Evolutionary conservation across 2,329 filamentous ascomycete genomes (phyloP), one percentile per base, ranked within the genome.

Genomic region (Thielaviopsis ethacetica): DNA sequence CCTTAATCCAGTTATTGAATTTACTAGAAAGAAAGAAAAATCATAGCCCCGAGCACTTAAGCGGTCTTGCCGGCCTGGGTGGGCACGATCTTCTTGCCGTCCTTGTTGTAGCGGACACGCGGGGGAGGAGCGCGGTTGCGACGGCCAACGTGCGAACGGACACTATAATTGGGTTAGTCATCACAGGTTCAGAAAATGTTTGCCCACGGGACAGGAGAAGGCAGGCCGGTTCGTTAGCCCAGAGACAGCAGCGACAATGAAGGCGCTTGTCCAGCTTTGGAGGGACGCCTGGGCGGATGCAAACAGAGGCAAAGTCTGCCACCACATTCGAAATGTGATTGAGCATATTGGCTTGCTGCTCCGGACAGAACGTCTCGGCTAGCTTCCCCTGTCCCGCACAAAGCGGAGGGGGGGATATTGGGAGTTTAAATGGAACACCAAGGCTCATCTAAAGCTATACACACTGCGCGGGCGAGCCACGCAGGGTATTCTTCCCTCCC

Each of bases 51-150:
- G 51, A 30, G 17, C 24, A 57, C 34, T 62, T 62, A 61, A 26
- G 57, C 57, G 69, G 79, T 78, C 79, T 88, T 88, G 71, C 81
- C 80, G 67, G 80, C 79, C 77, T 89, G 84, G 72, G 86, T 86
- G 67, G 91, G 90, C 75, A 85, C 86, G 74, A 98, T 85, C 87
- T 98, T 98, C 90, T 98, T 98, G 82, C 91, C 91, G 73, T 98
- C 93, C 86, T 97, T 96, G 88, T 98, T 98, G 89, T 95, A 98
- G 71, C 93, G 83, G 71, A 98, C 91, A 74, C 93, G 85, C 72
- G 93, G 93, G 68, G 93, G 93, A 71, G 93, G 94, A 71, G 91
- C 91, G 76, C 93, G 89, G 88, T 98, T 98, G 79, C 93, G 93
- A 76, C 93, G 91, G 71, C 94, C 93, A 73, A 87, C 91, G 68